Evolutionary conservation across 176 grass and related monocot genomes (phyloP).

Genomic region (Rhipidocladum racemiflorum): DNA sequence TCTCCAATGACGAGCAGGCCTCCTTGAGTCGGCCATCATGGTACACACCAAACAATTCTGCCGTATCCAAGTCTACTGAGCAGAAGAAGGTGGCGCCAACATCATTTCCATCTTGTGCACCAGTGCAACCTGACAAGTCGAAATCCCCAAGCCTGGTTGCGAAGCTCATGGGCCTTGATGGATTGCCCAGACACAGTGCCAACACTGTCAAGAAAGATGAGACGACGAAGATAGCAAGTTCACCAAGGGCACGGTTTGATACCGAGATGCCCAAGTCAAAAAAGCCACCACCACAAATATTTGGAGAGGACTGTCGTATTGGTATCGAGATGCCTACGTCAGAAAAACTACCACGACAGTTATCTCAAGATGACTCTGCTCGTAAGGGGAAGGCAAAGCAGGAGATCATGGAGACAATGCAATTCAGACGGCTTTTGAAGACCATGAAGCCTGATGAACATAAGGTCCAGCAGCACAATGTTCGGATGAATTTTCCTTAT

Average conservation of each 20-base stretch:
- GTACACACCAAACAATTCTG: constrained; percentile 27
- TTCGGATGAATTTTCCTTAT: constrained; percentile 17
- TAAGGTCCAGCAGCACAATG: not conserved
- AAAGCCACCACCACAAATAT: not conserved
- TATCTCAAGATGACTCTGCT: not conserved
- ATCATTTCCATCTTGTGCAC: constrained; percentile 19
- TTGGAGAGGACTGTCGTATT: constrained; percentile 14
- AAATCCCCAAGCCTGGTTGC: constrained; percentile 65
- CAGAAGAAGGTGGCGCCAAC: constrained; percentile 17
- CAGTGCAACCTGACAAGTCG: constrained; percentile 33
- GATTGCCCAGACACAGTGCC: constrained; percentile 36
- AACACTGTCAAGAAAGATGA: constrained; percentile 39
- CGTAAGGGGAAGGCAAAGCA: constrained; percentile 29
- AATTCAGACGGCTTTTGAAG: constrained; percentile 51
- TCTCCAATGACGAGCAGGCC: constrained; percentile 41
- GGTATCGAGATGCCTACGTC: not conserved
- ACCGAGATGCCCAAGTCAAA: constrained; percentile 74
- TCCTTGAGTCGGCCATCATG: constrained; percentile 46
- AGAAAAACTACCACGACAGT: not conserved
- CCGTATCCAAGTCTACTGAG: constrained; percentile 25
- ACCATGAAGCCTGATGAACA: constrained; percentile 21
- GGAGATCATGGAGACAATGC: constrained; percentile 49
- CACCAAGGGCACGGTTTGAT: constrained; percentile 58
- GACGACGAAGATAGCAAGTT: constrained; percentile 39
- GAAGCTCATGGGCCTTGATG: constrained; percentile 89